Evolutionary conservation across 305 asterid genomes (phyloP), one percentile per base, ranked within the genome.

Genomic region (Plantago rigida): DNA sequence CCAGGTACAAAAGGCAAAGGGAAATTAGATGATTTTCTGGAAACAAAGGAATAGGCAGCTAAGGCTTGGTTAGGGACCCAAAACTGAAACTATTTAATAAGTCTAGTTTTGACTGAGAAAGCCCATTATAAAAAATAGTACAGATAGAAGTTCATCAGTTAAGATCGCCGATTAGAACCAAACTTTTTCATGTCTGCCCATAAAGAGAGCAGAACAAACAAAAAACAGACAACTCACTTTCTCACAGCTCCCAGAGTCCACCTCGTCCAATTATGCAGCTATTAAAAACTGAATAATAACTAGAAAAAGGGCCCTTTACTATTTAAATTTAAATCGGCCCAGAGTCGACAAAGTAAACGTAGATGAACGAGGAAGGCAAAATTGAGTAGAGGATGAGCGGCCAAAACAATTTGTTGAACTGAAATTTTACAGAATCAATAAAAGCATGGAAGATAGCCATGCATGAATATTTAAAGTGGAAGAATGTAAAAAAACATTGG

Each of bases 361-460:
- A 31, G 39, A 41, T 41, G 46, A 9, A 41, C 7, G n/a, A 11
- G 46, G 28, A 36, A 44, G 48, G 44, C 13, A 61, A 53, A 68
- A 47, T 26, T 54, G 19, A 47, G 34, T 13, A 6, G 28, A 14
- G 41, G 46, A 29, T 26, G 19, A 62, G 26, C 13, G 47, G 63
- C 34, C 47, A 54, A 31, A 47, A 8, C 24, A 13, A 52, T 50
- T 12, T 57, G 56, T 5, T 13, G 49, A 56, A 64, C 3, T 3
- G 54, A 48, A 70, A 39, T 47, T 60, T 31, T n/a, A 50, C 56
- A 26, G 45, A 62, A 41, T 48, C 58, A 71, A 62, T 59, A 49
- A 65, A 52, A 52, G 52, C 29, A 50, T 50, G 5, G 24, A 67
- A 48, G 55, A 59, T 13, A 2, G 45, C 31, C 46, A 24, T 3